Base-by-base conservation (phyloP, 805 yeast genomes). In the Spathaspora sp. region DNA sequence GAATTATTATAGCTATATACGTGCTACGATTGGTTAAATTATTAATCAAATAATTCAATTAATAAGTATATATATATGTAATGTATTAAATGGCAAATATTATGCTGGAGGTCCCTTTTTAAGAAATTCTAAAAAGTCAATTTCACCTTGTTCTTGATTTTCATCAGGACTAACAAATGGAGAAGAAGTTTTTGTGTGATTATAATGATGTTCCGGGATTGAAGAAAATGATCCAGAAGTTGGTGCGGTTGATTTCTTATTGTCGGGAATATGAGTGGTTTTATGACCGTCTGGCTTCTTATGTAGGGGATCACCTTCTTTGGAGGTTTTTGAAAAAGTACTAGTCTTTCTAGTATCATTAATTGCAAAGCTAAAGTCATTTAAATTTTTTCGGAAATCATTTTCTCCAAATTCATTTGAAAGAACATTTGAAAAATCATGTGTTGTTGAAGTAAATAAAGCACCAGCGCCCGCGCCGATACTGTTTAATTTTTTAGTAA, bases 111-210 rank as follows among this genome's bases (percentile, higher is more conserved):
- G 58, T 23, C 80, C 81, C 32, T 63, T 65, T 38, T 68, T 69
- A 52, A 79, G 66, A 54, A 79, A 76, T 53, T 77, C 82, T 57
- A 78, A 48, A 48, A 79, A 66, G 57, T 78, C 82, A 63, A 78
- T 66, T 50, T 72, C 79, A 18, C 63, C 67, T 8, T 62, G 65
- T 3, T 55, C 63, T 14, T 62, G 69, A 1, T 60, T 58, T 38
- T 38, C 42, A 19, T 29, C 42, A 4, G 32, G 32, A 29, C 14
- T 29, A 12, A 19, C 39, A 12, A 29, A 23, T 12, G 40, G 29
- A 1, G 42, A 38, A 14, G 42, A 38, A 11, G 40, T 35, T 17
- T 35, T 35, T 4, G 32, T 10, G 3, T 9, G 32, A 29, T 11
- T 29, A 29, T 29, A 29, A 35, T 35, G 40, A 35, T 35, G 40